Conservation (phyloP, 352 stramenopile species). For the Phytophthora hibernalis region DNA sequence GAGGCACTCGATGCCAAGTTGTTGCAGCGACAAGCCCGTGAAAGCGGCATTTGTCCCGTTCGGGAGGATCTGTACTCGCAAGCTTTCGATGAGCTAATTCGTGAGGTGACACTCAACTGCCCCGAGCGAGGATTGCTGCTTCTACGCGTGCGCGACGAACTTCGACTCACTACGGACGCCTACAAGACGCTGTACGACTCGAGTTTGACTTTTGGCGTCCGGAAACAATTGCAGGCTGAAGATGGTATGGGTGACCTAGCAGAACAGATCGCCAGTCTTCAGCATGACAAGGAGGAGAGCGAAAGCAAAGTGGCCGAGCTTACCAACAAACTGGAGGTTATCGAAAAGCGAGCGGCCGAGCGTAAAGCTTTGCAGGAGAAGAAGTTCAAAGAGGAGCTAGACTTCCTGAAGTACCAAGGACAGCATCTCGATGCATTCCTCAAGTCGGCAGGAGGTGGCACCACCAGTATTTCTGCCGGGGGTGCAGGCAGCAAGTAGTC, state of each 20-base stretch:
- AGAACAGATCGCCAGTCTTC: slow-evolving; percentile 56
- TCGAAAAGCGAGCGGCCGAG: slow-evolving; percentile 92
- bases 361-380: slow-evolving; percentile 92
- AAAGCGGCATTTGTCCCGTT: slow-evolving; percentile 94
- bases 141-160: slow-evolving; percentile 93
- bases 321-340: slow-evolving; percentile 93
- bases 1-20: slow-evolving; percentile 91
- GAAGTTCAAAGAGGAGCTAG: slow-evolving; percentile 94
- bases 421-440: slow-evolving; percentile 96
- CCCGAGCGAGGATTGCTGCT: slow-evolving; percentile 93
- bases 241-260: slow-evolving; percentile 92
- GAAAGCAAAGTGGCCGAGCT: slow-evolving; percentile 90
- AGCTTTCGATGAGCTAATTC: slow-evolving; percentile 94
- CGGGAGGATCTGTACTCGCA: slow-evolving; percentile 94
- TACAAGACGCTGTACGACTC: slow-evolving; percentile 97
- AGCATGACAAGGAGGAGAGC: slow-evolving; percentile 67
- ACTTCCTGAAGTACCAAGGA: slow-evolving; percentile 96
- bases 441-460: slow-evolving; percentile 83
- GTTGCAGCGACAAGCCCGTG: slow-evolving; percentile 89
- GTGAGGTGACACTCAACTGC: slow-evolving; percentile 92
- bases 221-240: slow-evolving; percentile 94
- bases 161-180: slow-evolving; percentile 93
- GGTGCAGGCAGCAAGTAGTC: slow-evolving; percentile 11
- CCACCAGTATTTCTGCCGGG: slow-evolving; percentile 22
- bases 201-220: slow-evolving; percentile 93